Conservation (phyloP, 129 eudicot species). For the Artemisia argyi region DNA sequence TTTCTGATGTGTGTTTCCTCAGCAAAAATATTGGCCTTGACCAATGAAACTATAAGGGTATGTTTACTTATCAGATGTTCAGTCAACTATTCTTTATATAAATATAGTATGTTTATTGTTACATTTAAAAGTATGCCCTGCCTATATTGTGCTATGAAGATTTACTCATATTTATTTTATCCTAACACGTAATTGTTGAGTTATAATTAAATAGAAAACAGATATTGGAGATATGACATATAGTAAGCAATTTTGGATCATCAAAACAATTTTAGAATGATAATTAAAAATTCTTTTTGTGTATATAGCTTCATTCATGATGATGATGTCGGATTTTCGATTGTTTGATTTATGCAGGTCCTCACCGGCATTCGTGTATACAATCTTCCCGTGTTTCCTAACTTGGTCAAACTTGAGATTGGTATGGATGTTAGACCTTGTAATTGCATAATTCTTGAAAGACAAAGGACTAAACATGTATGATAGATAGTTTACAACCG, state of each 20-base stretch:
- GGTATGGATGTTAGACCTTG: too few relatives aligned
- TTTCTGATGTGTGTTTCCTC: slow-evolving; percentile 9
- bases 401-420: slow-evolving; percentile 25
- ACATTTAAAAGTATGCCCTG: not conserved
- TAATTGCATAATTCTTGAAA: too few relatives aligned
- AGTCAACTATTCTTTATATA: not conserved
- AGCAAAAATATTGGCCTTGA: not conserved
- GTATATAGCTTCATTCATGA: not conserved
- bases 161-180: not conserved
- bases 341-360: slow-evolving; percentile 21
- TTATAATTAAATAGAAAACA: not conserved
- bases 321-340: not conserved
- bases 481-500: too few relatives aligned
- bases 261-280: not conserved
- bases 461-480: too few relatives aligned
- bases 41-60: too few relatives aligned
- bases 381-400: slow-evolving; percentile 19
- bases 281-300: not conserved
- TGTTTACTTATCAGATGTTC: not conserved
- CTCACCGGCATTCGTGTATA: not conserved
- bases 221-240: too few relatives aligned
- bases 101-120: not conserved
- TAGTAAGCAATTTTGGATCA: not conserved
- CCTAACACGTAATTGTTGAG: not conserved
- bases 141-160: not conserved